Conservation (phyloP, 106 monocot species). For the Phalaenopsis equestris region DNA sequence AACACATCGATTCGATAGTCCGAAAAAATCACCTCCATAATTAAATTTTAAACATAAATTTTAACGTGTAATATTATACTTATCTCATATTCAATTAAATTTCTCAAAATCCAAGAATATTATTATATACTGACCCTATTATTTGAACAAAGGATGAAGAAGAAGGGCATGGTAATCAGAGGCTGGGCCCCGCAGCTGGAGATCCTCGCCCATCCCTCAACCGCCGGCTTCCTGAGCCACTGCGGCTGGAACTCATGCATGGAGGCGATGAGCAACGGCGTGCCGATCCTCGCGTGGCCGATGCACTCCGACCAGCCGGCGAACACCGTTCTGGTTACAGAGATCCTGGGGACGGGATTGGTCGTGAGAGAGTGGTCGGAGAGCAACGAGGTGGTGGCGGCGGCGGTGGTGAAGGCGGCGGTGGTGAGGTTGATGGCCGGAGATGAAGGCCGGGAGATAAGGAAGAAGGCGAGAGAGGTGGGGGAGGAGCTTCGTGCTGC, state of each 20-base stretch:
- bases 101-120: background rate
- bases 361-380: background rate
- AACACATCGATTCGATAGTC: too few species aligned
- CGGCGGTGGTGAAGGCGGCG: background rate
- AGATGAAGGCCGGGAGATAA: conserved; percentile 8
- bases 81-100: too few species aligned
- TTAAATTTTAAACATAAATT: too few species aligned
- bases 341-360: conserved; percentile 4
- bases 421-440: conserved; percentile 3
- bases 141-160: background rate
- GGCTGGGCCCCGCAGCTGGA: conserved; percentile 22
- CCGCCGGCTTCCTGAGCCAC: conserved; percentile 62
- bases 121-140: background rate
- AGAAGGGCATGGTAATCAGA: background rate
- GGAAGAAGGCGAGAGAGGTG: background rate
- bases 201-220: conserved; percentile 8
- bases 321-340: conserved; percentile 5
- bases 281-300: conserved; percentile 19
- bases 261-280: conserved; percentile 13
- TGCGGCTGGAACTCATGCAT: conserved; percentile 68
- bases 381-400: background rate
- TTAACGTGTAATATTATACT: too few species aligned
- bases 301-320: conserved; percentile 19
- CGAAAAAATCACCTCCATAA: too few species aligned
- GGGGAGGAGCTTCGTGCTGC: background rate